A percentile compares a stretch with the other conserved stretches of the same genome.
Conservation (phyloP, 2,329 filamentous ascomycete species). For the Ophiosphaerella herpotricha region DNA sequence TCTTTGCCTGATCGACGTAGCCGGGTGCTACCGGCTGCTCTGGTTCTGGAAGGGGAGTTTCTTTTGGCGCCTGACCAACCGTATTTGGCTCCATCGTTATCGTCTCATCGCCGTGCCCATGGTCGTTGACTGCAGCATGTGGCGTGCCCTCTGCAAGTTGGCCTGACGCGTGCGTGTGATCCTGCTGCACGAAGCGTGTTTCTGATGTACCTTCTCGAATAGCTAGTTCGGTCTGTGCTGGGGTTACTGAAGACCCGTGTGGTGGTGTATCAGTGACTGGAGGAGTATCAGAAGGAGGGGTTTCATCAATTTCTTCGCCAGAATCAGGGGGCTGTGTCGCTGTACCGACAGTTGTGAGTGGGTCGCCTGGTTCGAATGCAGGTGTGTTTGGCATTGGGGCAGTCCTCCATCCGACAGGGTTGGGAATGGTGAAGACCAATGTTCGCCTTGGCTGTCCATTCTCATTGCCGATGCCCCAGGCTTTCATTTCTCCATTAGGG, state of each 20-base stretch:
- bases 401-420: slow-evolving; percentile 35
- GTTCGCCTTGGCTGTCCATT: slow-evolving; percentile 47
- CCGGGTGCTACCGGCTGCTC: slow-evolving; percentile 41
- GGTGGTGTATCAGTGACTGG: slow-evolving; percentile 18
- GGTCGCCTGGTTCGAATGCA: slow-evolving; percentile 25
- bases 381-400: slow-evolving; percentile 34
- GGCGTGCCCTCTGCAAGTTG: slow-evolving; percentile 51
- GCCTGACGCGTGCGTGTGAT: slow-evolving; percentile 50
- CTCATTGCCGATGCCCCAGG: slow-evolving; percentile 52
- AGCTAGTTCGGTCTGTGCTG: slow-evolving; percentile 26
- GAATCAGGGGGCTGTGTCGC: slow-evolving; percentile 43
- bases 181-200: slow-evolving; percentile 49
- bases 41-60: slow-evolving; percentile 44
- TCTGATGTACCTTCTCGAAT: slow-evolving; percentile 49
- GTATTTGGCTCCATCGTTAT: slow-evolving; percentile 54
- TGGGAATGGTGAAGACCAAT: slow-evolving; percentile 47
- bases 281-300: slow-evolving; percentile 28
- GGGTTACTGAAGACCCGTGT: slow-evolving; percentile 7
- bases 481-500: slow-evolving; percentile 50
- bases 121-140: slow-evolving; percentile 42
- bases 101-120: slow-evolving; percentile 52
- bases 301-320: slow-evolving; percentile 22
- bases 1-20: slow-evolving; percentile 52
- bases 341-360: slow-evolving; percentile 42
- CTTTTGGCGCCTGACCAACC: slow-evolving; percentile 56